Conservation (phyloP, 768 basidiomycete genomes). For the Floccularia luteovirens region DNA sequence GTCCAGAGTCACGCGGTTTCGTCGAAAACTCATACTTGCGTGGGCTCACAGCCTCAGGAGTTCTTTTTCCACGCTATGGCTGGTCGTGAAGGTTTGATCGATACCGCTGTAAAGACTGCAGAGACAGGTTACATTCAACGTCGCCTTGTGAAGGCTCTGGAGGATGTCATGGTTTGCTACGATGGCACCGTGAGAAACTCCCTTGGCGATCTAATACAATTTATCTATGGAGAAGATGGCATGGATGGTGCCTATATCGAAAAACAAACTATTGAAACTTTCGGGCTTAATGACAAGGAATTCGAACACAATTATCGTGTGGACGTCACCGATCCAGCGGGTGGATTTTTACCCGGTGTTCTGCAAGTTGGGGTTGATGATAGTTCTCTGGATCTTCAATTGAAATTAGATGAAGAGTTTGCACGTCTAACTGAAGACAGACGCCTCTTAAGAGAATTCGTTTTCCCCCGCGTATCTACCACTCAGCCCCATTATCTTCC, state of each 20-base stretch:
- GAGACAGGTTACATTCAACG: slow-evolving; percentile 99
- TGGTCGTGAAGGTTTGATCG: slow-evolving; percentile 97
- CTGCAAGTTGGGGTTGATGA: slow-evolving; percentile 87
- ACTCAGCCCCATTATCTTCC: slow-evolving; percentile 79
- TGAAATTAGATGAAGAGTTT: slow-evolving; percentile 67
- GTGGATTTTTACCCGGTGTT: slow-evolving; percentile 72
- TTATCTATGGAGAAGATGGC: slow-evolving; percentile 96
- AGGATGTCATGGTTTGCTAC: slow-evolving; percentile 96
- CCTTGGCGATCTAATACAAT: slow-evolving; percentile 91
- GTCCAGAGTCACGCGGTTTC: slow-evolving; percentile 95
- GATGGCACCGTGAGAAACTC: slow-evolving; percentile 98
- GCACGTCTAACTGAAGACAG: slow-evolving; percentile 68
- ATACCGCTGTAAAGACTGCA: slow-evolving; percentile 99
- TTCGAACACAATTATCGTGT: slow-evolving; percentile 95
- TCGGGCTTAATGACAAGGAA: slow-evolving; percentile 68
- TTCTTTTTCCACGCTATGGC: slow-evolving; percentile 99
- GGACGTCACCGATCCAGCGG: slow-evolving; percentile 79
- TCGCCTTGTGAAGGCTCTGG: slow-evolving; percentile 94
- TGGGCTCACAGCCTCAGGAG: slow-evolving; percentile 93
- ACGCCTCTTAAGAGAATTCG: slow-evolving; percentile 66
- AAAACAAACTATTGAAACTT: slow-evolving; percentile 88
- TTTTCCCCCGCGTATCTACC: slow-evolving; percentile 74
- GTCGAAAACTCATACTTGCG: slow-evolving; percentile 98
- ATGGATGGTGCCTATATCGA: slow-evolving; percentile 99
- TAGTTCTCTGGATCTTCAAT: slow-evolving; percentile 75